Base-by-base conservation (phyloP, 768 basidiomycete genomes). In the Lentinula raphanica region DNA sequence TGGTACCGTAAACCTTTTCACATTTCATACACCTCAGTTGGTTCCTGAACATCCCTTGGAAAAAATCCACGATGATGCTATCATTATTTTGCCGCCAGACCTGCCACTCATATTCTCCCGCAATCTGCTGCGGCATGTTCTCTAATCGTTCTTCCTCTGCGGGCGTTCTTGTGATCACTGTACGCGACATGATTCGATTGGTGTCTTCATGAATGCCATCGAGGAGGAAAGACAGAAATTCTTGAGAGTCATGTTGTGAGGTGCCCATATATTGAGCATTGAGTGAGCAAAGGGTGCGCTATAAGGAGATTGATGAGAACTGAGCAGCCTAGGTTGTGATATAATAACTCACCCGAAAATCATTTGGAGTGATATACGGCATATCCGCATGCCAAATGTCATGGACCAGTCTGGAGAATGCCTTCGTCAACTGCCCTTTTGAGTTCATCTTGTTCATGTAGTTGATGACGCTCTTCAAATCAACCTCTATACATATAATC, bases 171-270 rank as follows among this genome's bases (percentile, higher is more conserved):
- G 81, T 80, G 49, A 82, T 75, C 4, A 74, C 70, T 3, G 88
- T 88, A 64, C 88, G 90, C n/a, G 80, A 71, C 54, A 94, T 77
- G 21, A 98, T 76, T 15, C 91, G 82, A 67, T 94, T 94, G 51
- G 94, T 77, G 68, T 93, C 91, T 66, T 95, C 93, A 66, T 94
- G 91, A 27, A 94, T 83, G 15, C 90, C 92, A 66, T 98, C 97
- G 56, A 99, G 79, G 27, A 99, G 79, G 76, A 96, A 95, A 23
- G 86, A 90, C 39, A 99, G 77, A 71, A 98, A 97, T 72, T 99
- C 96, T 71, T 98, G 97, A 21, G 94, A 94, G 71, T 99, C 96
- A 65, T 99, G 96, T 69, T 99, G 96, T 63, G 94, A 88, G 15
- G 85, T 80, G 2, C 92, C 92, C 32, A 83, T 81, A 70, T 96